phyloP scores from a whole-genome alignment of 2,329 filamentous ascomycete genomes.

The Saccharata proteae region DNA sequence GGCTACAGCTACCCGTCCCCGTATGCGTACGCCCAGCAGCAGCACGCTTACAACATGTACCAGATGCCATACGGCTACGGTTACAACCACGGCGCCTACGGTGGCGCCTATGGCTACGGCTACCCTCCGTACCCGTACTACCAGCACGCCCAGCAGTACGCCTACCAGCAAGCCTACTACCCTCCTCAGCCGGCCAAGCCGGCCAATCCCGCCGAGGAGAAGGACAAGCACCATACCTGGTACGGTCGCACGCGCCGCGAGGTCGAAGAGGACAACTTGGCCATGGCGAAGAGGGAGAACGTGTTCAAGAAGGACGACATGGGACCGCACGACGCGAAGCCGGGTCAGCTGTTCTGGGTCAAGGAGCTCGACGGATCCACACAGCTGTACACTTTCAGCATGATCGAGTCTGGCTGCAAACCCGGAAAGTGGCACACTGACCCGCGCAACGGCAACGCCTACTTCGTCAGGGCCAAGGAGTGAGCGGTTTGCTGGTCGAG shows the following conservation, averaged over 20 bases:
- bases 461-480: no score
- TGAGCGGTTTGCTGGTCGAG: no score
- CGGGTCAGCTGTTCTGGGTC: conserved; percentile 19
- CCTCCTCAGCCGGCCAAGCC: background rate
- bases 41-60: no score
- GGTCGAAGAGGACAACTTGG: conserved; percentile 1
- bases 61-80: no score
- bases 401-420: conserved; percentile 26
- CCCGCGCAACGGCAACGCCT: conserved; percentile 15
- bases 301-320: conserved; percentile 1
- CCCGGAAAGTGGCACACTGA: conserved; percentile 26
- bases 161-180: conserved; percentile 1
- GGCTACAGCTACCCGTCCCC: background rate
- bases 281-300: background rate
- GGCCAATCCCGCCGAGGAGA: conserved; percentile 2
- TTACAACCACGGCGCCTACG: no score
- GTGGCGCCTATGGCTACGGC: no score
- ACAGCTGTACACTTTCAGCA: conserved; percentile 22
- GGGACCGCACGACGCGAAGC: conserved; percentile 3
- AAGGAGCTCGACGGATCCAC: conserved; percentile 24
- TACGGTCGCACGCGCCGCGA: conserved; percentile 2
- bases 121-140: no score
- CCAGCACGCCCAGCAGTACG: background rate
- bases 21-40: background rate
- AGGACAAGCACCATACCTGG: conserved; percentile 2